Base-by-base conservation (phyloP, 495 filamentous ascomycete species). In the Tricharina praecox region DNA sequence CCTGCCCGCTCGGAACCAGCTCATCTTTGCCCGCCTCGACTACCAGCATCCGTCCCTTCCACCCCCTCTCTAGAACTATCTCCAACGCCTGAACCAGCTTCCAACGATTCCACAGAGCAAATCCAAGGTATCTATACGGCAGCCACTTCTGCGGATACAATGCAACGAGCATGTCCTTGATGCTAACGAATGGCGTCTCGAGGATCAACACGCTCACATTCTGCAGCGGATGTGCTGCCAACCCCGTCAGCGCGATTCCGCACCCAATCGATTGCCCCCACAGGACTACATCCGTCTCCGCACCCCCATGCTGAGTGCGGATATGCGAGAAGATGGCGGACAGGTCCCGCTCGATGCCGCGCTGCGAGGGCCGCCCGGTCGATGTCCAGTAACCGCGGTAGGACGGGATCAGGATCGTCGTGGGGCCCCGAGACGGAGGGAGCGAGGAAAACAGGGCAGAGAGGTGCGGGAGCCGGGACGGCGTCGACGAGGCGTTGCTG, bases 101-200 rank as follows among this genome's bases (percentile, higher is more conserved):
- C 73, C 75, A 77, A 23, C 62, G 62, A 51, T 68, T 75, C 61
- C 74, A 63, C 34, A 74, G 62, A 53, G 76, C 73, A 0, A 67
- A 66, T 45, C 64, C 59, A 0, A 78, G 62, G 62, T 80, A 78
- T 3, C 73, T 66, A 60, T 90, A 88, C 0, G 82, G 82, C 0
- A 88, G 63, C 83, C 83, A 88, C 50, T 74, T 80, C 55, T 88
- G 81, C 8, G 82, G 82, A 61, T 86, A 90, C 16, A 92, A 58
- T 1, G 72, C 73, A 23, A 72, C 63, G 15, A 92, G 64, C 81
- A 92, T 85, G 23, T 73, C 70, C n/a, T 70, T 65, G 45, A 85
- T 71, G 45, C 72, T 83, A 1, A 76, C 67, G 45, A 85, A 86
- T 2, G 84, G 82, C 0, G 82, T 86, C 53, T 90, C 82, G 9